phyloP scores from a whole-genome alignment of 495 filamentous ascomycete species.

The Penicillium parvum region DNA sequence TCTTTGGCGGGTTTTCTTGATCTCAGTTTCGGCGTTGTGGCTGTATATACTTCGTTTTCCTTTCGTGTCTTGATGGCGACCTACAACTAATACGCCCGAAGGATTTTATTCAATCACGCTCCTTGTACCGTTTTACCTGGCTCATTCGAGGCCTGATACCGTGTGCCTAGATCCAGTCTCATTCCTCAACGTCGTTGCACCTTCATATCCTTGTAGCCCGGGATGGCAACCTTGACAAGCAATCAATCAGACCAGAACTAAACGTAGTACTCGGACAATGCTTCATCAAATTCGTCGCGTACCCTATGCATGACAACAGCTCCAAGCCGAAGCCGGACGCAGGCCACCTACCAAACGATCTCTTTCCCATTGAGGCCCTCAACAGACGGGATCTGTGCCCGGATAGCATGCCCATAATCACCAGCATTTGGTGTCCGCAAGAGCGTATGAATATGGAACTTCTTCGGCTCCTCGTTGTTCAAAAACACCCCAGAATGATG shows the following conservation, averaged over 20 bases:
- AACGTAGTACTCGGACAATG: constrained; percentile 1
- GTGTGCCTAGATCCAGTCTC: neutral
- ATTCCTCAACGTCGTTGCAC: neutral
- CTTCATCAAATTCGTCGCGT: constrained; percentile 19
- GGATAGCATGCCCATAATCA: constrained; percentile 63
- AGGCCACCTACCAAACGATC: constrained; percentile 36
- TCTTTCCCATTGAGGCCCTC: constrained; percentile 39
- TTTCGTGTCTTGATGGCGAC: neutral
- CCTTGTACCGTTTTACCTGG: no score
- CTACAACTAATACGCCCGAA: constrained; percentile 12
- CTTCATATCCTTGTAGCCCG: constrained; percentile 17
- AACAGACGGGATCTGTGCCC: constrained; percentile 34
- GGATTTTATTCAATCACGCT: no score
- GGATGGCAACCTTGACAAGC: constrained; percentile 7
- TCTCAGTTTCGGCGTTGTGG: constrained; percentile 4
- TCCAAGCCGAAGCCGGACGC: neutral
- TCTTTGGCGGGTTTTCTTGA: constrained; percentile 1
- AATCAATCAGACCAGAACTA: constrained; percentile 3
- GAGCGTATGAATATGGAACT: constrained; percentile 74
- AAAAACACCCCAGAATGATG: constrained; percentile 77
- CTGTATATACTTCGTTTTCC: constrained; percentile 4
- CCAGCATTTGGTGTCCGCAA: constrained; percentile 67
- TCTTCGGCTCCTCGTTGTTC: constrained; percentile 64
- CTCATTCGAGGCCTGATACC: neutral
- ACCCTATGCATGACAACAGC: constrained; percentile 13